A percentile compares a stretch with the other conserved stretches of the same genome.
These are phyloP conservation scores for Graphilbum ipis-grandicollis DNA, from an alignment of 2,329 filamentous ascomycete species.

Conservation along the genomic window DNA sequence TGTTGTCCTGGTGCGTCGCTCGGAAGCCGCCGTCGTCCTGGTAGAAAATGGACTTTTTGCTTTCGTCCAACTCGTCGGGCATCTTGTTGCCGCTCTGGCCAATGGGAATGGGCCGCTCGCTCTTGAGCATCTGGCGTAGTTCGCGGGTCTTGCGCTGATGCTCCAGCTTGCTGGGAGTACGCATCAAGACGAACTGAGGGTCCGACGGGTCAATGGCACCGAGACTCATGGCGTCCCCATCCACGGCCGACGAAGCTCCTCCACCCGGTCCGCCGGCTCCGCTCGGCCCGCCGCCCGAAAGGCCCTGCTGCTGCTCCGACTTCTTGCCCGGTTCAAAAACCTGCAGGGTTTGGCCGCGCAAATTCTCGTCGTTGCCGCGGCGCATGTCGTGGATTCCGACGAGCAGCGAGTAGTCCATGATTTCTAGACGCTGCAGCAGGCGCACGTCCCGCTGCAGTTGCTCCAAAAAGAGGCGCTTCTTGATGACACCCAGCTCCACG, in stretches of 20 bases:
- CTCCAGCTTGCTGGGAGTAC: slow-evolving; percentile 88
- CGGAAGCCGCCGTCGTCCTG: slow-evolving; percentile 84
- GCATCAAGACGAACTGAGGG: slow-evolving; percentile 49
- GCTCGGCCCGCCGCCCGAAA: slow-evolving; percentile 21
- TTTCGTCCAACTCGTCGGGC: slow-evolving; percentile 73
- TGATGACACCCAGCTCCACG: slow-evolving; percentile 74
- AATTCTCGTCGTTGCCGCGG: slow-evolving; percentile 86
- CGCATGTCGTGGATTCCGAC: slow-evolving; percentile 85
- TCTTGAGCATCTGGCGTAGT: slow-evolving; percentile 78
- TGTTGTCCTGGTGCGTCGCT: slow-evolving; percentile 81
- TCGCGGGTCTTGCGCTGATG: slow-evolving; percentile 82
- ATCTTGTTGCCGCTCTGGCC: slow-evolving; percentile 68
- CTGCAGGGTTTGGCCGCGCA: slow-evolving; percentile 74
- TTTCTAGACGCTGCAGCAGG: slow-evolving; percentile 72
- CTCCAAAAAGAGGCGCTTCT: slow-evolving; percentile 74
- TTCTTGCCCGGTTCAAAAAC: slow-evolving; percentile 85
- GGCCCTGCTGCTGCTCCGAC: no score
- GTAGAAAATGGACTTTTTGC: slow-evolving; percentile 70
- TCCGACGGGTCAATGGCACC: no score
- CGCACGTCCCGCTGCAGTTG: slow-evolving; percentile 80
- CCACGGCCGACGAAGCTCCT: no score
- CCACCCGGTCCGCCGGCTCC: slow-evolving; percentile 18
- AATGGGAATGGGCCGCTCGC: slow-evolving; percentile 86
- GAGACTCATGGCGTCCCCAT: no score
- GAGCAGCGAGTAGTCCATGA: slow-evolving; percentile 97